phyloP scores from a whole-genome alignment of 2,329 filamentous ascomycete species.

The Cercospora sp. region DNA sequence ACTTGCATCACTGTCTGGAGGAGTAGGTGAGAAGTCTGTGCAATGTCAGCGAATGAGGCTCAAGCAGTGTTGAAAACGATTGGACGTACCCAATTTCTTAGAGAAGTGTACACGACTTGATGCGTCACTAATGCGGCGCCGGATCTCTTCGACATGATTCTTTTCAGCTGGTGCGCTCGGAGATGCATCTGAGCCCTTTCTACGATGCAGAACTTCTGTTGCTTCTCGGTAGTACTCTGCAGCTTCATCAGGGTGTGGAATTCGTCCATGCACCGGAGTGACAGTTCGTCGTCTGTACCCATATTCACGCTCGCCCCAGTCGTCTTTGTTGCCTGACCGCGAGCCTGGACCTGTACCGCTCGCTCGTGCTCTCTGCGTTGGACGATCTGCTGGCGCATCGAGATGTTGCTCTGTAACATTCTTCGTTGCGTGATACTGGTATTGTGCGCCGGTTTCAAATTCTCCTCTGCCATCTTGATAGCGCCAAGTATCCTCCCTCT shows the following conservation, averaged over 20 bases:
- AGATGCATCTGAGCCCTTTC: slow-evolving; percentile 3
- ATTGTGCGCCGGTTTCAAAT: neutral
- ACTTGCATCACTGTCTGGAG: slow-evolving; percentile 36
- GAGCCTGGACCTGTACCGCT: neutral
- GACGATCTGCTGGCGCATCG: neutral
- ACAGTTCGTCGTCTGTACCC: slow-evolving; percentile 4
- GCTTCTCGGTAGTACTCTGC: slow-evolving; percentile 17
- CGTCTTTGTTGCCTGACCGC: neutral
- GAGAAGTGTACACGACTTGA: slow-evolving; percentile 36
- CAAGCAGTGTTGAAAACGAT: too few species aligned
- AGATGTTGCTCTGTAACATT: neutral
- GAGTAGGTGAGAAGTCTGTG: slow-evolving; percentile 37
- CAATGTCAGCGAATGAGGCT: neutral
- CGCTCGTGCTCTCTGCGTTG: neutral
- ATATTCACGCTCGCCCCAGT: neutral
- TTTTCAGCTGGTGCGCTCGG: neutral
- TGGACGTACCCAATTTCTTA: slow-evolving; percentile 26
- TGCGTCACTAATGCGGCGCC: slow-evolving; percentile 19
- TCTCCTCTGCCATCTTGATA: neutral
- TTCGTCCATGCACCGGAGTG: neutral
- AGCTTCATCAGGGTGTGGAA: neutral
- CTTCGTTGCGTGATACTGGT: neutral
- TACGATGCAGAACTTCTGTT: slow-evolving; percentile 15
- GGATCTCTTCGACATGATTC: neutral
- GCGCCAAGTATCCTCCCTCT: neutral